A percentile compares a stretch with the other conserved stretches of the same genome.
These are phyloP conservation scores for Lactarius pseudohatsudake DNA, from an alignment of 768 basidiomycete species.

Conservation along the genomic window DNA sequence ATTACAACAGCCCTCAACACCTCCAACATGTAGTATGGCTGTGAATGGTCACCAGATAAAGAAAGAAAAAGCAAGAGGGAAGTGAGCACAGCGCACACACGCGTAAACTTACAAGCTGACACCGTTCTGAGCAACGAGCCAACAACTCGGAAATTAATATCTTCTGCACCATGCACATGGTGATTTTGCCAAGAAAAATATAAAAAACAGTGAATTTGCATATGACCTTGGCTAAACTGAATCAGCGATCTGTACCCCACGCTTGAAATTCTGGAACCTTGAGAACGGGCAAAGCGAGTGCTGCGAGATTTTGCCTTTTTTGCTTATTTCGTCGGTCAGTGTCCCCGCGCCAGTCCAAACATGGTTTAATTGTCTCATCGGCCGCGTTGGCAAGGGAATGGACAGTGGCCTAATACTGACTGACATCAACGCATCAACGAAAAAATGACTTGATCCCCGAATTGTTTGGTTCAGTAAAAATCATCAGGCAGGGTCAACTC, in stretches of 20 bases:
- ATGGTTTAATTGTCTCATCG: constrained; percentile 20
- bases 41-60: not conserved
- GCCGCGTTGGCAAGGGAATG: constrained; percentile 25
- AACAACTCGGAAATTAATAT: not conserved
- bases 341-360: constrained; percentile 14
- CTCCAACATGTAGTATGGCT: not conserved
- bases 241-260: not conserved
- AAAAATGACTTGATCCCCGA: not conserved
- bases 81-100: not conserved
- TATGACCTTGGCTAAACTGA: not conserved
- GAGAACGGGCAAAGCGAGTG: not conserved
- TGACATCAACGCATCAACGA: not conserved
- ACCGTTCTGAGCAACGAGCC: not conserved
- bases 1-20: not conserved
- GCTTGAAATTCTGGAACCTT: not conserved
- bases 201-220: no score
- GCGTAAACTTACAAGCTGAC: not conserved
- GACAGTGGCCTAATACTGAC: not conserved
- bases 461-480: not conserved
- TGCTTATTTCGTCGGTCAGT: not conserved
- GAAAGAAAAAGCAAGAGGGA: not conserved
- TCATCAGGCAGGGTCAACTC: not conserved
- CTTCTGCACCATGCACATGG: not conserved
- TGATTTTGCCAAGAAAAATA: not conserved
- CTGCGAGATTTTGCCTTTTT: not conserved